Evolutionary conservation across 2,329 filamentous ascomycete genomes (phyloP), one percentile per base, ranked within the genome.

Genomic region (Penicillium sp.): DNA sequence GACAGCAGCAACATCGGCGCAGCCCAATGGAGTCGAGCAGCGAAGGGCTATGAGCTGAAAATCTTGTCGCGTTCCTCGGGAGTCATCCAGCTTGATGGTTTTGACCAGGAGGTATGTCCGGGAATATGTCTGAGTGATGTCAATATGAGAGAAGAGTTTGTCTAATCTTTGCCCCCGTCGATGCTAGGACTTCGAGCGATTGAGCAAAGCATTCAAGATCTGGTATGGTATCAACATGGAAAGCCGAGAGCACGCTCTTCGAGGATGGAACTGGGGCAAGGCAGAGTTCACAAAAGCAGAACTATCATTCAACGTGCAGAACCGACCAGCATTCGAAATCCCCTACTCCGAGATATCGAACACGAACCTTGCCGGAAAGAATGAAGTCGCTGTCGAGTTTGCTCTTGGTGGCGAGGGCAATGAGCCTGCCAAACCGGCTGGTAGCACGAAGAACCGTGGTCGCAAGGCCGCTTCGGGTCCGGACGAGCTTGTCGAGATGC

Each of bases 231-330:
- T 93, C 63, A 89, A 84, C 62, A 79, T 98, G 52, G 90, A 97
- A 68, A 87, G 82, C 69, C 88, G 88, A 70, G 93, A 98, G 71
- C 93, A 97, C 70, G 89, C 93, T 22, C 76, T 98, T 51, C 83
- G 93, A 60, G 93, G 93, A 49, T 98, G 93, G 93, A 98, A 98
- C 69, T 98, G 93, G 93, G 93, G 93, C 63, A 98, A 97, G 73
- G 88, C 88, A 57, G 93, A 98, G 64, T 95, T 98, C 67, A 85
- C 86, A 54, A 95, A 97, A 72, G 85, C 89, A 48, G 93, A 98
- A 74, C 81, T 98, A 49, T 81, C 87, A 28, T 98, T 98, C 77
- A 97, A 90, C 69, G 93, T 98, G 32, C 89, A 95, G 67, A 98
- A 96, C 71, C 83, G 89, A 61, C 93, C 93, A 3, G 88, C 91